Conservation (phyloP, 305 asterid genomes). For the Solanum hybrid region DNA sequence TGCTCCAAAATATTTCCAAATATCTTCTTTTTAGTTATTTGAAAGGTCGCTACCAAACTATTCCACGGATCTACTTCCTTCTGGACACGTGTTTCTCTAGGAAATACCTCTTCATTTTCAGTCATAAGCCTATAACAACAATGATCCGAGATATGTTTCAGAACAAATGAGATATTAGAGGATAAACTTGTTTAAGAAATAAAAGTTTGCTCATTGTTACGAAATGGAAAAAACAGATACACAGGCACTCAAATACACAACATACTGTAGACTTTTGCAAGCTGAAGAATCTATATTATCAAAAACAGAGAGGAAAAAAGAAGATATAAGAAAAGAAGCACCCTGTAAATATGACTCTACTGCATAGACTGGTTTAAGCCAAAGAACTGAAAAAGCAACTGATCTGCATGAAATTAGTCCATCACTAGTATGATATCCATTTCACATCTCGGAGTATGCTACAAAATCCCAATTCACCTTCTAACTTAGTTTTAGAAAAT, state of each 20-base stretch:
- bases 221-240: neutral
- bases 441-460: neutral
- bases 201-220: neutral
- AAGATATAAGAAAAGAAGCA: neutral
- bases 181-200: neutral
- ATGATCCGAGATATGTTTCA: constrained; percentile 2
- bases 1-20: neutral
- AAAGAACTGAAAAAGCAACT: neutral
- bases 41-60: constrained; percentile 8
- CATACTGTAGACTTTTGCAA: neutral
- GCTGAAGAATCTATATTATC: neutral
- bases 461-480: neutral
- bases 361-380: neutral
- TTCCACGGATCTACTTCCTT: constrained; percentile 20
- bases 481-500: neutral
- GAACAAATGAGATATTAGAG: neutral
- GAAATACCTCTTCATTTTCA: constrained; percentile 15
- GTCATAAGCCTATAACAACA: constrained; percentile 22
- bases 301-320: neutral
- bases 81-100: constrained; percentile 12
- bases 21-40: constrained; percentile 11
- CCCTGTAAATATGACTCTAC: neutral
- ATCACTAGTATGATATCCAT: neutral
- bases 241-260: neutral
- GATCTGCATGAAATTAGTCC: neutral